Percentiles rank a stretch among this genome's conserved stretches.
Conservation (phyloP, 2,329 filamentous ascomycete genomes). For the Ambrosiella cleistominuta region DNA sequence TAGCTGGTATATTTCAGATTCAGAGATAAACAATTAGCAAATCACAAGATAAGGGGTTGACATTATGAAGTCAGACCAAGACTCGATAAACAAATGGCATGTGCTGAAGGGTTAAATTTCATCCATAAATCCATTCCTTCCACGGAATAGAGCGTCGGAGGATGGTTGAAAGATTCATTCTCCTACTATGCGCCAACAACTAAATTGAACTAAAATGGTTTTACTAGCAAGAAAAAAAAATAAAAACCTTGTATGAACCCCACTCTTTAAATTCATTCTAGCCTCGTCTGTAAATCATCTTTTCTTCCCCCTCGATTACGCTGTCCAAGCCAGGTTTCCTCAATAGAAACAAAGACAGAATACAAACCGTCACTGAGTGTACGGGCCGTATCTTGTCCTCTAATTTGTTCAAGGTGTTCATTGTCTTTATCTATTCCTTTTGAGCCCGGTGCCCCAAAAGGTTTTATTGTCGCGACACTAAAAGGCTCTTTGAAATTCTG, state of each 20-base stretch:
- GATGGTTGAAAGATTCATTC: too few species aligned
- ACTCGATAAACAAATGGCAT: too few species aligned
- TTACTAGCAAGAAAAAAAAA: conserved; percentile 8
- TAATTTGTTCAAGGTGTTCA: conserved; percentile 5
- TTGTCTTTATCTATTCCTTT: conserved; percentile 1
- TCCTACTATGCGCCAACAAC: too few species aligned
- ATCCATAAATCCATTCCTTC: too few species aligned
- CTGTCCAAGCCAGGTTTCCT: conserved; percentile 5
- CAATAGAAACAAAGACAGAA: conserved; percentile 7
- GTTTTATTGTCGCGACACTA: background rate
- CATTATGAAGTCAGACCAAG: too few species aligned
- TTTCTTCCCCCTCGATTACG: conserved; percentile 2
- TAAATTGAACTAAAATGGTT: background rate
- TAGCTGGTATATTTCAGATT: too few species aligned
- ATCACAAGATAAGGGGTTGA: too few species aligned
- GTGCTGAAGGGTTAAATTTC: too few species aligned
- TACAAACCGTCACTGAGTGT: conserved; percentile 8
- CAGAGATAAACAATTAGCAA: too few species aligned
- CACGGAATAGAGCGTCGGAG: too few species aligned
- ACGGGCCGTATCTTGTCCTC: conserved; percentile 3
- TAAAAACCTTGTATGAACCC: conserved; percentile 10
- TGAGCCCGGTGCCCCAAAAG: background rate
- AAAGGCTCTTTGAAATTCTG: background rate
- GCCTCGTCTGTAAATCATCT: background rate
- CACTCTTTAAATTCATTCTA: conserved; percentile 13